Base-by-base conservation (phyloP, 2,329 filamentous ascomycete genomes). In the Sclerotinia sclerotiorum region DNA sequence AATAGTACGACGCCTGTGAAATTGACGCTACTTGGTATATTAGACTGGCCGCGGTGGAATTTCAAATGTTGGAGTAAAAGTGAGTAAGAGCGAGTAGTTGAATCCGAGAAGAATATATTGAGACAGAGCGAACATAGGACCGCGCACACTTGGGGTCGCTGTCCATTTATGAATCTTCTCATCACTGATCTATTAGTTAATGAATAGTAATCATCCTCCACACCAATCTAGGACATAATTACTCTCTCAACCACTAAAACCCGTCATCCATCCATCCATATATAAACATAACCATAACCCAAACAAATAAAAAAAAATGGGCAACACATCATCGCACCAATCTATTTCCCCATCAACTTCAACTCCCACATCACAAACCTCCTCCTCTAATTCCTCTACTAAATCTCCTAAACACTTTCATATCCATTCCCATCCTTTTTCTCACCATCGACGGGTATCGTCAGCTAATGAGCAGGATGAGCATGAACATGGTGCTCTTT, bases 251-350 rank as follows among this genome's bases (percentile, higher is more conserved):
- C n/a, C 24, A 24, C 13, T 15, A 17, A 15, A 57, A 6, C 3
- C n/a, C n/a, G n/a, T n/a, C n/a, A n/a, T n/a, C n/a, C n/a, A 21
- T n/a, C 15, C 15, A 11, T 10, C 8, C 10, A 35, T 35, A 35
- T 35, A 35, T 35, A 35, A 35, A 2, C 35, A 10, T 35, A 35
- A 35, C 8, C 7, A 35, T 2, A 46, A 4, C 19, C 8, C 1
- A 13, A 17, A 4, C 2, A 8, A 48, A 24, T n/a, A 56, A n/a
- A 56, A n/a, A 54, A 15, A 60, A 60, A 66, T 66, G 64, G 64
- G 64, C 1, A 66, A 66, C n/a, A 27, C 44, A 58, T 65, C 62
- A 5, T 66, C 64, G 1, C 56, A 56, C 17, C 54, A 66, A 7
- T 15, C 29, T 5, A 35, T 29, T 19, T 27, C 39, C 44, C 51